A percentile compares a stretch with the other conserved stretches of the same genome.
These are phyloP conservation scores for Scheffersomyces parashehatae DNA, from an alignment of 1,139 yeast genomes.

Conservation along the genomic window DNA sequence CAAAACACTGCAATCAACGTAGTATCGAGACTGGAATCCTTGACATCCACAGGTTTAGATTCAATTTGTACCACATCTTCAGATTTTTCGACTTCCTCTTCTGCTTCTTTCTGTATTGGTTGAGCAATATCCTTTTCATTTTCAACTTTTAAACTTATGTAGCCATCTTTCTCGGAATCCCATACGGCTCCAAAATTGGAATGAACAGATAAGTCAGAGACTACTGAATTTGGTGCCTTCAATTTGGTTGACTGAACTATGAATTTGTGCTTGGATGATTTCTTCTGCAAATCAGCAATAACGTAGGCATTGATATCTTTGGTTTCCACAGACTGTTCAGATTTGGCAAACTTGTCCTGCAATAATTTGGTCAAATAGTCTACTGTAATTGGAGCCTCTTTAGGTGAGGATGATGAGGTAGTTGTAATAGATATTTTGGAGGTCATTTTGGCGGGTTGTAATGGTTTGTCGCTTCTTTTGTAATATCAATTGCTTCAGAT, in stretches of 20 bases:
- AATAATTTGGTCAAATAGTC: not conserved
- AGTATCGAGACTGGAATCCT: not conserved
- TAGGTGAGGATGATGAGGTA: not conserved
- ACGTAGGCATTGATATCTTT: constrained; percentile 14
- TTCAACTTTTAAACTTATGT: constrained; percentile 21
- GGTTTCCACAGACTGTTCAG: constrained; percentile 2
- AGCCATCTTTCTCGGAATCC: constrained; percentile 43
- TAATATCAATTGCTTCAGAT: not conserved
- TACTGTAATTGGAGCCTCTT: not conserved
- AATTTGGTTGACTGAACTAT: constrained; percentile 30
- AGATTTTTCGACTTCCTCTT: not conserved
- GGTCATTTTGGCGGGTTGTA: not conserved
- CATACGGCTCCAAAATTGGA: constrained; percentile 39
- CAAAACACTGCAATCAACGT: constrained; percentile 32
- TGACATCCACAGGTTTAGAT: not conserved
- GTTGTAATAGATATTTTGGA: not conserved
- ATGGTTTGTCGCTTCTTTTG: too few species aligned
- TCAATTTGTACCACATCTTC: not conserved
- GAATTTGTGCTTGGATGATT: constrained; percentile 41
- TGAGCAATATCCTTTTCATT: constrained; percentile 3
- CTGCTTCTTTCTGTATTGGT: not conserved
- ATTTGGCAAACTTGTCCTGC: not conserved
- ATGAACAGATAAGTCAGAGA: constrained; percentile 19
- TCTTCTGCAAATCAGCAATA: constrained; percentile 22
- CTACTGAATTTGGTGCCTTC: constrained; percentile 11